Evolutionary conservation across 2,329 filamentous ascomycete genomes (phyloP), one percentile per base, ranked within the genome.

Genomic region (Cryphonectria japonica): DNA sequence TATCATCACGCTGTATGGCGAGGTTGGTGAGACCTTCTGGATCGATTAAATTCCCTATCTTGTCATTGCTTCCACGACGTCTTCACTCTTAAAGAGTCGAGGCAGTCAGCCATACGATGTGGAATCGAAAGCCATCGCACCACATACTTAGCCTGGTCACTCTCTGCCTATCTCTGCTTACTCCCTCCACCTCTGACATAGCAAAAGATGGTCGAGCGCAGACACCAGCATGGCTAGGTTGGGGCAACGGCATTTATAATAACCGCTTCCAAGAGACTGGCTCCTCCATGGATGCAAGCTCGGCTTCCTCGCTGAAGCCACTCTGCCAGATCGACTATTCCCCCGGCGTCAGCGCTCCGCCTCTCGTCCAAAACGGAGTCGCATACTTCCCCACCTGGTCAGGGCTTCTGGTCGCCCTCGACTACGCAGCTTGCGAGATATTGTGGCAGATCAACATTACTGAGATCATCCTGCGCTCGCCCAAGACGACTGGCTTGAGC

Each of bases 351-450:
- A 75, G 74, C 69, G 75, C 73, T 5, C 69, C 75, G 1, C 75
- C 76, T 2, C 62, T 71, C 7, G 63, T 76, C 14, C 37, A 52
- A 0, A 54, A 68, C 22, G 68, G 68, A 11, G 68, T 73, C 13
- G 76, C 71, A 57, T 80, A 78, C 70, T 81, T 75, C 69, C 78
- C 78, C 2, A 79, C 78, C 32, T 78, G 77, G 76, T 75, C 75
- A 67, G 79, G 78, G 68, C 70, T 74, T 7, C 74, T 80, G 63
- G 75, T 77, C n/a, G 78, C 79, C 7, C 74, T 80, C 37, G 73
- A 80, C 72, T 80, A 78, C 71, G 69, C 54, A 22, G 68, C 69
- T 11, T 80, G 79, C 72, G 34, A 69, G 39, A 67, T 73, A 16
- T 52, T 74, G 7, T 80, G 79, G 79, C 61, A 72, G 14, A 80